These are phyloP conservation scores for Russula vinacea DNA, from an alignment of 768 basidiomycete species.

Conservation along the genomic window DNA sequence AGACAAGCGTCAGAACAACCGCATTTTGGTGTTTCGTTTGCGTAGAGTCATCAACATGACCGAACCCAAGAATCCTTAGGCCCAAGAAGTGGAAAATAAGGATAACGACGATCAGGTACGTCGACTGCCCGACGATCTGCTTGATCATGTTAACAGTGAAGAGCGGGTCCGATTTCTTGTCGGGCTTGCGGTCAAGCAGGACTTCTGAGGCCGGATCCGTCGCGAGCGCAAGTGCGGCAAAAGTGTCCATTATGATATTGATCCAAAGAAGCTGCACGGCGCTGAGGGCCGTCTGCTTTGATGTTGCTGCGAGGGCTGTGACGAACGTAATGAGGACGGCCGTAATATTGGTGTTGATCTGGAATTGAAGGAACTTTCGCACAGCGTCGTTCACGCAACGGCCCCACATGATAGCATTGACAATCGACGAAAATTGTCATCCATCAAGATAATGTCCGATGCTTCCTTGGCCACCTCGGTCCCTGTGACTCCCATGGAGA, in stretches of 20 bases:
- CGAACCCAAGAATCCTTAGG: conserved; percentile 61
- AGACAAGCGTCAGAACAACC: conserved; percentile 80
- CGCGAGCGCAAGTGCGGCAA: conserved; percentile 95
- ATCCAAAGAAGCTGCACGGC: conserved; percentile 98
- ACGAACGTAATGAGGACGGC: conserved; percentile 93
- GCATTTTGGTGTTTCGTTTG: conserved; percentile 40
- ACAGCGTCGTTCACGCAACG: conserved; percentile 98
- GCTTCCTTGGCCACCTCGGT: conserved; percentile 99
- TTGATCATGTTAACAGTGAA: conserved; percentile 96
- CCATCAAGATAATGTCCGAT: conserved; percentile 98
- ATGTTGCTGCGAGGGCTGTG: conserved; percentile 76
- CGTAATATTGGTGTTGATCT: conserved; percentile 90
- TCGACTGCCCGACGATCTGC: conserved; percentile 87
- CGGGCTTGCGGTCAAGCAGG: conserved; percentile 86
- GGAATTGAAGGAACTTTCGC: conserved; percentile 96
- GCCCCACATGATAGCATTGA: conserved; percentile 98
- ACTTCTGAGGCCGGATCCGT: conserved; percentile 87
- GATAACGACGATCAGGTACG: conserved; percentile 79
- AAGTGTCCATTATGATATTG: conserved; percentile 98
- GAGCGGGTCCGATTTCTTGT: conserved; percentile 82
- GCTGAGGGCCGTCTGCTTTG: conserved; percentile 81
- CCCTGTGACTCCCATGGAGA: conserved; percentile 94
- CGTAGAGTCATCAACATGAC: conserved; percentile 34
- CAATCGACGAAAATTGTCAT: conserved; percentile 93
- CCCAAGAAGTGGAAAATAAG: conserved; percentile 91